phyloP scores from a whole-genome alignment of 768 basidiomycete species.

The Clathrus columnatus region DNA sequence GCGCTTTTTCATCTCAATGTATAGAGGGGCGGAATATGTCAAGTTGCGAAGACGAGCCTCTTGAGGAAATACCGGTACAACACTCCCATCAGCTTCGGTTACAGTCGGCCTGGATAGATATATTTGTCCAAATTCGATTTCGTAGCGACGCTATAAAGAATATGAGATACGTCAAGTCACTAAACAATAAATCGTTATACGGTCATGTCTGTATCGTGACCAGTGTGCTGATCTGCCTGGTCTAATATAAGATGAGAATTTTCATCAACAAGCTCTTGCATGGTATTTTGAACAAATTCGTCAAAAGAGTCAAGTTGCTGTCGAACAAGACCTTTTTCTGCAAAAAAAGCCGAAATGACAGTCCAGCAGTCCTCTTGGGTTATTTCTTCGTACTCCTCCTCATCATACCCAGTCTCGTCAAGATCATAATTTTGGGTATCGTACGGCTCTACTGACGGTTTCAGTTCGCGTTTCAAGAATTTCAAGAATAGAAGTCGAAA shows the following conservation, averaged over 20 bases:
- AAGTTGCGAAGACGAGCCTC: conserved; percentile 91
- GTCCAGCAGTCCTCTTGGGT: conserved; percentile 94
- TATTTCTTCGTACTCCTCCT: conserved; percentile 63
- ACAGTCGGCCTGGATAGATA: conserved; percentile 92
- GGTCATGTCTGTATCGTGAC: conserved; percentile 53
- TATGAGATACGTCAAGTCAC: conserved; percentile 23
- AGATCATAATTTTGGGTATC: background rate
- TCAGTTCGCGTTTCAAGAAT: background rate
- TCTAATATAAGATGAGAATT: conserved; percentile 92
- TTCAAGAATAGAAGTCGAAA: background rate
- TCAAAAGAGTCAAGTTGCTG: conserved; percentile 98
- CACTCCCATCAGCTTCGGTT: conserved; percentile 92
- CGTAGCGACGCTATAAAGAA: conserved; percentile 67
- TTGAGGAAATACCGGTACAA: conserved; percentile 91
- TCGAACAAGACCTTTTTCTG: conserved; percentile 92
- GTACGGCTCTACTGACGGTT: background rate
- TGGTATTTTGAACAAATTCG: conserved; percentile 97
- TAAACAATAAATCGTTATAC: conserved; percentile 10
- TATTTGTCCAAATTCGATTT: conserved; percentile 96
- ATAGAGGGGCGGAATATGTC: conserved; percentile 92
- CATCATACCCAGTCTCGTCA: conserved; percentile 29
- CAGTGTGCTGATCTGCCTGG: conserved; percentile 93
- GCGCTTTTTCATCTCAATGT: conserved; percentile 90
- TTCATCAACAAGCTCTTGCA: conserved; percentile 99
- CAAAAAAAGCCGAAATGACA: conserved; percentile 93